Evolutionary conservation across 805 yeast species (phyloP).

Genomic region (Saccharomycopsis guyanensis): DNA sequence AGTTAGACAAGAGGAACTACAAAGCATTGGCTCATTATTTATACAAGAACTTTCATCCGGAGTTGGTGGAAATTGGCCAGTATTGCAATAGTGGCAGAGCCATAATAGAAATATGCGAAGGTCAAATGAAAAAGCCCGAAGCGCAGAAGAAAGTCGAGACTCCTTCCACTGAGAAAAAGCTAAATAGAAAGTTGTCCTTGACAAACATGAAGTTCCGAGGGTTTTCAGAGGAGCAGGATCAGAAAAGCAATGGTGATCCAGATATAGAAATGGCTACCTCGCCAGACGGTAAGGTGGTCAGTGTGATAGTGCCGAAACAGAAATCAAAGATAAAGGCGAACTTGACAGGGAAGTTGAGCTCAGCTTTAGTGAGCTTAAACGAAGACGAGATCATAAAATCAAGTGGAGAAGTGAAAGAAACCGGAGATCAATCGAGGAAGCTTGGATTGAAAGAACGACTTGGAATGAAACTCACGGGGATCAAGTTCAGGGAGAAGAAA

Average conservation of each 20-base stretch:
- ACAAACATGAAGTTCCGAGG: neutral
- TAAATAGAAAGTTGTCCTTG: constrained; percentile 2
- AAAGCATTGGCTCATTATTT: constrained; percentile 7
- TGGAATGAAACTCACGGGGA: constrained; percentile 25
- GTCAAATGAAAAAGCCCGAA: neutral
- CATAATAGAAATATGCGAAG: constrained; percentile 6
- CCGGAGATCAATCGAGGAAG: neutral
- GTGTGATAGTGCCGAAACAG: neutral
- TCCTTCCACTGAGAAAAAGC: neutral
- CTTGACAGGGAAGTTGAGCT: constrained; percentile 9
- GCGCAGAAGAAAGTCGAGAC: neutral
- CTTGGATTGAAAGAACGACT: constrained; percentile 20
- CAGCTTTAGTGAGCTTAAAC: neutral
- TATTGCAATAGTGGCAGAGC: constrained; percentile 12
- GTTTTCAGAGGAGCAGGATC: constrained; percentile 13
- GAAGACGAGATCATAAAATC: neutral
- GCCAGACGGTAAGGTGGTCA: constrained; percentile 6
- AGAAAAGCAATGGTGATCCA: constrained; percentile 20
- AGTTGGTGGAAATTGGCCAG: neutral
- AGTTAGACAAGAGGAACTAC: constrained; percentile 5
- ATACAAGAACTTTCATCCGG: neutral
- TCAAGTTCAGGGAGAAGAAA: constrained; percentile 3
- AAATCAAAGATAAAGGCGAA: constrained; percentile 5
- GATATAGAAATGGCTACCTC: constrained; percentile 20
- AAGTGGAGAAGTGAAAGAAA: neutral